Conservation (phyloP, 1,284 basidiomycete genomes). For the Ganoderma boninense region DNA sequence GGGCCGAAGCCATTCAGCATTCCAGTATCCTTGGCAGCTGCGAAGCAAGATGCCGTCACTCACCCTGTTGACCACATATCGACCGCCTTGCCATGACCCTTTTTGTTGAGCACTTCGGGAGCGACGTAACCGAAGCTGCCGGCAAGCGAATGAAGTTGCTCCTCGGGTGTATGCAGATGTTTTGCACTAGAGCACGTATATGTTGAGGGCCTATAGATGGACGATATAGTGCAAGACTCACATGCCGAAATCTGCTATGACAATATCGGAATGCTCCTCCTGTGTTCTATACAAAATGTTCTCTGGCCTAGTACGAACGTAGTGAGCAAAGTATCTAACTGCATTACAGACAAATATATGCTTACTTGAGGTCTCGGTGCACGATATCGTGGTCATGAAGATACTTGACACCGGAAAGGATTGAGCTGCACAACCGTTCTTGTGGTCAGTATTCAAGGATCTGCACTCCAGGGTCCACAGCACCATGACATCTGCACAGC, state of each 20-base stretch:
- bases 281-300: slow-evolving; percentile 92
- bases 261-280: slow-evolving; percentile 78
- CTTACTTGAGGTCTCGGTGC: slow-evolving; percentile 89
- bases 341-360: not conserved
- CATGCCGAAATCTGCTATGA: slow-evolving; percentile 98
- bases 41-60: slow-evolving; percentile 35
- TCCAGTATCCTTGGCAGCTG: not conserved
- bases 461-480: not conserved
- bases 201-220: not conserved
- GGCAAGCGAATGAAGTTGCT: slow-evolving; percentile 84
- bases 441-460: not conserved
- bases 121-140: slow-evolving; percentile 96
- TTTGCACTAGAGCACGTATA: slow-evolving; percentile 69
- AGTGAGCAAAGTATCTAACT: not conserved
- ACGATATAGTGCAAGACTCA: slow-evolving; percentile 45
- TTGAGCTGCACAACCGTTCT: slow-evolving; percentile 55
- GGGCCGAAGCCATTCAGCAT: not conserved
- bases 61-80: slow-evolving; percentile 95
- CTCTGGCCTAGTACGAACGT: slow-evolving; percentile 69
- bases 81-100: slow-evolving; percentile 91
- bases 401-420: slow-evolving; percentile 84
- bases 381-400: slow-evolving; percentile 90
- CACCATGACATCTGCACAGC: not conserved
- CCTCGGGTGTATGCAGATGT: slow-evolving; percentile 80
- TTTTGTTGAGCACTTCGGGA: slow-evolving; percentile 87